Conservation (phyloP, 2,329 filamentous ascomycete species). For the Aspergillus ochraceoroseus region DNA sequence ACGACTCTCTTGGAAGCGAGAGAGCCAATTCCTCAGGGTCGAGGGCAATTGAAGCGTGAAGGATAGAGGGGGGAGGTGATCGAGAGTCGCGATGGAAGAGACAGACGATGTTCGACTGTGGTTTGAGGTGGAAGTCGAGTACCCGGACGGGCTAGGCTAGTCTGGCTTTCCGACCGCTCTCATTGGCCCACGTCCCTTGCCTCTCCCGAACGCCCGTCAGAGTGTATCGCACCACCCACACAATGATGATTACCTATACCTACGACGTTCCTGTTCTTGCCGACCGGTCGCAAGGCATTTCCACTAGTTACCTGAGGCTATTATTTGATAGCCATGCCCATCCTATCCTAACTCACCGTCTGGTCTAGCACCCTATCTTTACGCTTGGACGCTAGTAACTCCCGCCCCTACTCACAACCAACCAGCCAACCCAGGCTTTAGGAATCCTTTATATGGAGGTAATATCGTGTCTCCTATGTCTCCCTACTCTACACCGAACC, state of each 20-base stretch:
- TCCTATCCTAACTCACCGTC: background rate
- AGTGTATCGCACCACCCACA: constrained; percentile 13
- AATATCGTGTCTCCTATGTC: constrained; percentile 18
- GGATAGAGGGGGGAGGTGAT: constrained; percentile 28
- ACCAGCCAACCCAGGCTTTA: too few species aligned
- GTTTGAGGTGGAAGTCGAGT: constrained; percentile 41
- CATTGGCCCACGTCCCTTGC: constrained; percentile 31
- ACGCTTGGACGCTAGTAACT: too few species aligned
- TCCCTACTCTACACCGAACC: constrained; percentile 24
- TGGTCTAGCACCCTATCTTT: too few species aligned
- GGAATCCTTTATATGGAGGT: constrained; percentile 11
- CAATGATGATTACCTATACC: constrained; percentile 12
- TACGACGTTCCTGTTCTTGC: constrained; percentile 11
- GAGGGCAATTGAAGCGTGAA: constrained; percentile 24
- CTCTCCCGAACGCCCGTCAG: constrained; percentile 17
- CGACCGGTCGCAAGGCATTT: too few species aligned
- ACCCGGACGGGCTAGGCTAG: constrained; percentile 34
- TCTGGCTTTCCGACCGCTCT: constrained; percentile 31
- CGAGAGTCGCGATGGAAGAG: constrained; percentile 30
- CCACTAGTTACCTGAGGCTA: too few species aligned
- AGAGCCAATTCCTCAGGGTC: constrained; percentile 24
- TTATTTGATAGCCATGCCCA: background rate
- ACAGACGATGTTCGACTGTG: constrained; percentile 34
- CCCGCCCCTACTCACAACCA: too few species aligned
- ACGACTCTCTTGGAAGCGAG: constrained; percentile 17